phyloP scores from a whole-genome alignment of 768 basidiomycete species.

The Boletus rex-veris region DNA sequence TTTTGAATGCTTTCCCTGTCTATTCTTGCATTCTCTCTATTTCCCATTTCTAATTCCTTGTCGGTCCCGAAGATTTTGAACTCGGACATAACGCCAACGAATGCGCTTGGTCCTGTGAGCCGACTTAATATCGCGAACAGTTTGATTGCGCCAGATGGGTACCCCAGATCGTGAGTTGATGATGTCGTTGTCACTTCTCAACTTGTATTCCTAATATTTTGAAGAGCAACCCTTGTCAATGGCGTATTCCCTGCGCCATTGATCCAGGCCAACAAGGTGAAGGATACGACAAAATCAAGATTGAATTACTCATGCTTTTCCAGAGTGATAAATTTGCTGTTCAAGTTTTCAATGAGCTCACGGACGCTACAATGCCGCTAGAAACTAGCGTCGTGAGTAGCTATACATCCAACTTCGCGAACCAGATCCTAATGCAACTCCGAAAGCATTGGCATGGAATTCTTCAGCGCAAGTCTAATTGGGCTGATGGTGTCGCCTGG shows the following conservation, averaged over 20 bases:
- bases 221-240: constrained; percentile 42
- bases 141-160: constrained; percentile 48
- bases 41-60: constrained; percentile 4
- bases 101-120: constrained; percentile 17
- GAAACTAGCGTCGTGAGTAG: constrained; percentile 40
- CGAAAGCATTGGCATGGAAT: constrained; percentile 34
- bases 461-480: constrained; percentile 27
- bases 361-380: constrained; percentile 44
- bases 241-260: constrained; percentile 47
- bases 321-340: constrained; percentile 40
- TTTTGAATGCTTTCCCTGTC: constrained; percentile 3
- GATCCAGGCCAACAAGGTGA: constrained; percentile 38
- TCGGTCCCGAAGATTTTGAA: background rate
- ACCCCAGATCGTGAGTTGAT: constrained; percentile 33
- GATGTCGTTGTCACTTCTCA: background rate
- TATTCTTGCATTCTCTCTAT: constrained; percentile 8
- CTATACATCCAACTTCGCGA: constrained; percentile 2
- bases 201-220: background rate
- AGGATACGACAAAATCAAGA: background rate
- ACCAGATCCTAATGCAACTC: constrained; percentile 13
- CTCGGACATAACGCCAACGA: background rate
- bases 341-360: constrained; percentile 43
- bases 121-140: constrained; percentile 37
- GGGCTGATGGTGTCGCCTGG: constrained; percentile 35
- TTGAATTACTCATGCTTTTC: background rate